These are phyloP conservation scores for Strigomonas culicis DNA, from an alignment of 208 protist species.

Conservation along the genomic window DNA sequence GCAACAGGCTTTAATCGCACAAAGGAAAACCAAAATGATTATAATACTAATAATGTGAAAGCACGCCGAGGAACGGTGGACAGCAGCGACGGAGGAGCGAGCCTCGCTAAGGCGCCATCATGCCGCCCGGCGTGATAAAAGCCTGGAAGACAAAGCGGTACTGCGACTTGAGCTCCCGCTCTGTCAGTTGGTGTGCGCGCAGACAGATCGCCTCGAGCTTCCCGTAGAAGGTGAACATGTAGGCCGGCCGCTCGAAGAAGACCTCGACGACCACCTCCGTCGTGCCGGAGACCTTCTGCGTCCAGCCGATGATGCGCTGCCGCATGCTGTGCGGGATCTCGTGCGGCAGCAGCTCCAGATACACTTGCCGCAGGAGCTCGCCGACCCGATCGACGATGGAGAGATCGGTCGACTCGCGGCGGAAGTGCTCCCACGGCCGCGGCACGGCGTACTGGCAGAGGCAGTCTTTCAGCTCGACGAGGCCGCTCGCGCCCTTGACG, in stretches of 20 bases:
- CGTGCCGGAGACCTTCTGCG: slow-evolving; percentile 68
- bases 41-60: not conserved
- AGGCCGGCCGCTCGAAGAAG: slow-evolving; percentile 84
- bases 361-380: slow-evolving; percentile 79
- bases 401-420: slow-evolving; percentile 67
- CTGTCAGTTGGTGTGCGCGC: slow-evolving; percentile 58
- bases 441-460: slow-evolving; percentile 73
- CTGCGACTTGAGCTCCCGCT: slow-evolving; percentile 49
- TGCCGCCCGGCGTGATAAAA: slow-evolving; percentile 75
- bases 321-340: slow-evolving; percentile 84
- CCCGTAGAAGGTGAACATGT: slow-evolving; percentile 90
- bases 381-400: slow-evolving; percentile 65
- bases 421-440: slow-evolving; percentile 65
- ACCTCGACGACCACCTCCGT: slow-evolving; percentile 89
- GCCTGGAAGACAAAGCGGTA: slow-evolving; percentile 88
- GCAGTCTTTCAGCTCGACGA: slow-evolving; percentile 88
- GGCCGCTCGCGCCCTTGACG: slow-evolving; percentile 75
- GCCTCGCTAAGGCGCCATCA: slow-evolving; percentile 25
- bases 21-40: not conserved
- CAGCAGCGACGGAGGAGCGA: not conserved
- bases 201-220: slow-evolving; percentile 83
- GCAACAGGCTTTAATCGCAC: not conserved
- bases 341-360: slow-evolving; percentile 82
- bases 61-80: not conserved
- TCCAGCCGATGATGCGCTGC: slow-evolving; percentile 86